Base-by-base conservation (phyloP, 2,329 filamentous ascomycete species). In the Mycosphaerelloides madeirae region DNA sequence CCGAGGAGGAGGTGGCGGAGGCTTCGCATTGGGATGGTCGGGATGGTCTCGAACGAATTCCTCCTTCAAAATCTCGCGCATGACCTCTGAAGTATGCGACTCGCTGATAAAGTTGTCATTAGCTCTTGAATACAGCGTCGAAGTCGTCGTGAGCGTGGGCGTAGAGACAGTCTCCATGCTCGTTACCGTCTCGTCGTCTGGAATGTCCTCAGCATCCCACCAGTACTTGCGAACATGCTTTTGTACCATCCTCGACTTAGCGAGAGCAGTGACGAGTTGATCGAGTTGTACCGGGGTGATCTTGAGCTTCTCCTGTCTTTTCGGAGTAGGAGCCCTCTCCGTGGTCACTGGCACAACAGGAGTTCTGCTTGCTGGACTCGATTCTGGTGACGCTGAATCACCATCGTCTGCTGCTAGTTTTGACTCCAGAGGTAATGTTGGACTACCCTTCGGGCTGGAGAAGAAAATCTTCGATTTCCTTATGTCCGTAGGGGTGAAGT, bases 401-500 rank as follows among this genome's bases (percentile, higher is more conserved):
- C 38, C 20, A 3, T 39, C 36, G 12, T 46, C 38, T 19, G 29
- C 40, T 33, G 29, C 15, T 22, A 12, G 3, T 6, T 4, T 16
- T 14, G 8, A 9, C 15, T 16, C 29, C 5, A 36, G 31, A 14
- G 46, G 38, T 14, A 50, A 31, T 9, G 52, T 50, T 7, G 54
- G 54, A 31, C 54, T 56, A 8, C 39, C 43, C 14, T 54, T 41
- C 28, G 58, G 57, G 36, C 57, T 59, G 2, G 53, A 53, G 9
- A 61, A 32, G 28, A 45, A 56, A 18, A 54, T 52, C 35, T 46
- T 44, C 15, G 46, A 51, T 11, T 32, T 46, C 9, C 49, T 54
- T 6, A 53, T 50, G 31, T 58, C 50, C 29, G 50, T 54, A 1
- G 58, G 57, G 3, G 52, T 54, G 37, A 61, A 61, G 43, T 58